Evolutionary conservation across 495 filamentous ascomycete species (phyloP).

Genomic region (Neurospora hispaniola): DNA sequence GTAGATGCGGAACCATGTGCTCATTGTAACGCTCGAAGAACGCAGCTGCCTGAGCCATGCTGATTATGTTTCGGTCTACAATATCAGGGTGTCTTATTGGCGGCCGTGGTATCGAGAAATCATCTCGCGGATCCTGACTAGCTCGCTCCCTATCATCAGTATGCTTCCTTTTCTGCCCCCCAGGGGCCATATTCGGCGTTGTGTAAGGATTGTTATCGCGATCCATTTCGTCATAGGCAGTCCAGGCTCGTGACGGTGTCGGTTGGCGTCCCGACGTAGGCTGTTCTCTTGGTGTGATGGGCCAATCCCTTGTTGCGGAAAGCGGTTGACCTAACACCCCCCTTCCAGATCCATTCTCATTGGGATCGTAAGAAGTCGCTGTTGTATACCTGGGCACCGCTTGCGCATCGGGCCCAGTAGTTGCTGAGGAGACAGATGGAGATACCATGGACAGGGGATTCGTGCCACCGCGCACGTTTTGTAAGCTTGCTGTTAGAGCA

Average conservation of each 20-base stretch:
- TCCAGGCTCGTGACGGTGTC: not conserved
- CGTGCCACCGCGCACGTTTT: constrained; percentile 39
- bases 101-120: constrained; percentile 4
- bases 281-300: not conserved
- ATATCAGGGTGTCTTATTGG: constrained; percentile 45
- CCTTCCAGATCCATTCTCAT: not conserved
- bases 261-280: not conserved
- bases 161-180: constrained; percentile 40
- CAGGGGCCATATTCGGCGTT: constrained; percentile 26
- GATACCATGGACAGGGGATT: not conserved
- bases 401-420: not conserved
- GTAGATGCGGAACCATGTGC: constrained; percentile 60
- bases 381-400: not conserved
- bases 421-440: constrained; percentile 16
- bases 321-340: not conserved
- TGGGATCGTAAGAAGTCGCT: not conserved
- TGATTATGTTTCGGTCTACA: constrained; percentile 59
- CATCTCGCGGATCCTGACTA: constrained; percentile 7
- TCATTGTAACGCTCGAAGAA: constrained; percentile 62
- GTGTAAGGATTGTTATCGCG: not conserved
- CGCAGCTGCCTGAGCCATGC: constrained; percentile 45
- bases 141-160: constrained; percentile 15
- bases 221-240: not conserved
- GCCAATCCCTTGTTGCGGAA: not conserved
- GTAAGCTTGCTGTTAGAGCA: constrained; percentile 67